These are phyloP conservation scores for Ambrosia trifida DNA, from an alignment of 129 eudicot genomes.

Conservation along the genomic window DNA sequence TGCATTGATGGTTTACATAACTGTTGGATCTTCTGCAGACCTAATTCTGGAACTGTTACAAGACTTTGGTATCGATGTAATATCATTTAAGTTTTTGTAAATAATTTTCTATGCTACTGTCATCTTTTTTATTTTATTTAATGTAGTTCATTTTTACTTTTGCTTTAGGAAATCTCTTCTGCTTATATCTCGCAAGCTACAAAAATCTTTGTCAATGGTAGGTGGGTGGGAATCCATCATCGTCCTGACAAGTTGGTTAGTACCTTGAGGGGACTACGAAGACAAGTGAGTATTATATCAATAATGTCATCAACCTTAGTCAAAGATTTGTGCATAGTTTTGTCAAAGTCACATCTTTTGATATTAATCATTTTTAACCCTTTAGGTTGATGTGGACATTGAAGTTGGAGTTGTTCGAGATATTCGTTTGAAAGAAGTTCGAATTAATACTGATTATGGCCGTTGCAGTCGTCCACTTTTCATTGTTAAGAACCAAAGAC, in stretches of 20 bases:
- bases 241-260: slow-evolving; percentile 90
- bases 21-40: slow-evolving; percentile 95
- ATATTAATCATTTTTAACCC: neutral
- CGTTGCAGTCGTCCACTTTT: slow-evolving; percentile 97
- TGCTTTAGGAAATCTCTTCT: slow-evolving; percentile 71
- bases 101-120: neutral
- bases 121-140: neutral
- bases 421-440: slow-evolving; percentile 83
- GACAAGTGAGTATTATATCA: slow-evolving; percentile 53
- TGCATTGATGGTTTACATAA: slow-evolving; percentile 92
- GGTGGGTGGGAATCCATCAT: slow-evolving; percentile 97
- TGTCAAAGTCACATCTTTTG: neutral
- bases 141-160: neutral
- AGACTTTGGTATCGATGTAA: slow-evolving; percentile 93
- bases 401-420: slow-evolving; percentile 97
- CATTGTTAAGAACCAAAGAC: slow-evolving; percentile 93
- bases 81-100: neutral
- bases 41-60: slow-evolving; percentile 86
- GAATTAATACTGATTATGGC: slow-evolving; percentile 96
- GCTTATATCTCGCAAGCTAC: slow-evolving; percentile 84
- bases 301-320: neutral
- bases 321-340: slow-evolving; percentile 5
- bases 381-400: slow-evolving; percentile 81
- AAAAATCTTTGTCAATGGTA: slow-evolving; percentile 87
- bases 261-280: slow-evolving; percentile 67